Evolutionary conservation across 1,284 basidiomycete species (phyloP), one percentile per base, ranked within the genome.

Genomic region (Schizopora paradoxa): DNA sequence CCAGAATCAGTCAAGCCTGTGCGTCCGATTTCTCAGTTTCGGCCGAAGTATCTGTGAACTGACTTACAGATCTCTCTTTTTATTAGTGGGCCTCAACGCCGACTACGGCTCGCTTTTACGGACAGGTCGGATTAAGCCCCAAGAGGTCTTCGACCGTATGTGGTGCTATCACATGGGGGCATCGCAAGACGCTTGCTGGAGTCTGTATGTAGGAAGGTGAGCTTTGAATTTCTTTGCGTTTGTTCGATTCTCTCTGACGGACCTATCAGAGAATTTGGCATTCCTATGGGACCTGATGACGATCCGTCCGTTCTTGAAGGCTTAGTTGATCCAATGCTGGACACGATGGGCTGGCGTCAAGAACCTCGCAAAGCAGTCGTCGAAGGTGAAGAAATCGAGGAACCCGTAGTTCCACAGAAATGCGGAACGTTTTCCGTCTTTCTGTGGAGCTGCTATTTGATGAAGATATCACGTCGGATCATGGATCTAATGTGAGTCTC

Each of bases 181-280:
- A 14, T 27, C 47, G 3, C 53, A 77, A 68, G 77, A 80, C 47
- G 71, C 77, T 4, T 77, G 74, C 46, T 79, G 76, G 76, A 74
- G 72, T 0, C 63, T 78, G 0, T 79, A 77, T 42, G 74, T 77
- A 28, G 77, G 77, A 5, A 67, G n/a, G 78, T 13, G 77, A 79
- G 40, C 75, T 73, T 52, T 72, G 70, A 43, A 66, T 78, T 27
- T 57, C 66, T 2, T 56, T 64, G 16, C 70, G 51, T 33, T 49
- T 45, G 26, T 31, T 39, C 3, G 22, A 11, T 23, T 10, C 22
- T 39, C 23, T 43, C 8, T 16, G 18, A 22, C 37, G 36, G 5
- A 22, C 21, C 16, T 5, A 36, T 33, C 11, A 41, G 23, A 19
- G 14, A 29, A 22, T 13, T 27, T 7, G 40, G 11, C 8, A 43